These are phyloP conservation scores for Hanseniaspora thailandica DNA, from an alignment of 805 yeast genomes.

Conservation along the genomic window DNA sequence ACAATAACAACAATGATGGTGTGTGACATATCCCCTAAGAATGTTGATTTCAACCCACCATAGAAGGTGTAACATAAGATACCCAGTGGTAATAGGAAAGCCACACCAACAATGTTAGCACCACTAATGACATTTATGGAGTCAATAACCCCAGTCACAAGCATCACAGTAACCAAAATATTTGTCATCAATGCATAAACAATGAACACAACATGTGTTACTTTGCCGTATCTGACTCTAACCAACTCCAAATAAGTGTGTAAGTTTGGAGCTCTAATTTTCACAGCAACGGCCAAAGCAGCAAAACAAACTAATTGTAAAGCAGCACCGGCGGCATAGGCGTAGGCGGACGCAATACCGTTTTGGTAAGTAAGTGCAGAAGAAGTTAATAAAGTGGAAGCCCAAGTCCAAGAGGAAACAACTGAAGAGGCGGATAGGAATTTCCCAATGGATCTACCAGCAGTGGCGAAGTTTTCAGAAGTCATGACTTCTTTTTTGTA, in stretches of 20 bases:
- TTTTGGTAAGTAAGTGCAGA: constrained; percentile 66
- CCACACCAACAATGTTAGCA: constrained; percentile 67
- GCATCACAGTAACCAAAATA: constrained; percentile 83
- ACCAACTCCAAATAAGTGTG: constrained; percentile 85
- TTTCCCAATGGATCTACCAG: constrained; percentile 78
- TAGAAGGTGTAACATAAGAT: constrained; percentile 61
- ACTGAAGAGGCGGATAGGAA: constrained; percentile 83
- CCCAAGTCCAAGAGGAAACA: constrained; percentile 90
- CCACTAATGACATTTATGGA: constrained; percentile 73
- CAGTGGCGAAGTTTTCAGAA: constrained; percentile 88
- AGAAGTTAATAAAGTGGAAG: constrained; percentile 64
- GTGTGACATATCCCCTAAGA: constrained; percentile 67
- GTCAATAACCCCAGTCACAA: constrained; percentile 82
- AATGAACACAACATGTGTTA: constrained; percentile 56
- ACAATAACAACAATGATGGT: constrained; percentile 71
- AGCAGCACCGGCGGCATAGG: constrained; percentile 85
- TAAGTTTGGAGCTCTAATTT: constrained; percentile 80
- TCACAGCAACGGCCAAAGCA: constrained; percentile 75
- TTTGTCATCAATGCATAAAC: constrained; percentile 82
- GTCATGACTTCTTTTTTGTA: constrained; percentile 80
- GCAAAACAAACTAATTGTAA: constrained; percentile 82
- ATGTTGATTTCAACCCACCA: constrained; percentile 77
- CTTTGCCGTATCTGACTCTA: constrained; percentile 66
- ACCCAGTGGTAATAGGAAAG: constrained; percentile 72
- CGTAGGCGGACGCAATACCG: constrained; percentile 72